Percentiles rank a stretch among this genome's conserved stretches.
These are phyloP conservation scores for Closterium sp. DNA, from an alignment of 139 green algal species.

Conservation along the genomic window DNA sequence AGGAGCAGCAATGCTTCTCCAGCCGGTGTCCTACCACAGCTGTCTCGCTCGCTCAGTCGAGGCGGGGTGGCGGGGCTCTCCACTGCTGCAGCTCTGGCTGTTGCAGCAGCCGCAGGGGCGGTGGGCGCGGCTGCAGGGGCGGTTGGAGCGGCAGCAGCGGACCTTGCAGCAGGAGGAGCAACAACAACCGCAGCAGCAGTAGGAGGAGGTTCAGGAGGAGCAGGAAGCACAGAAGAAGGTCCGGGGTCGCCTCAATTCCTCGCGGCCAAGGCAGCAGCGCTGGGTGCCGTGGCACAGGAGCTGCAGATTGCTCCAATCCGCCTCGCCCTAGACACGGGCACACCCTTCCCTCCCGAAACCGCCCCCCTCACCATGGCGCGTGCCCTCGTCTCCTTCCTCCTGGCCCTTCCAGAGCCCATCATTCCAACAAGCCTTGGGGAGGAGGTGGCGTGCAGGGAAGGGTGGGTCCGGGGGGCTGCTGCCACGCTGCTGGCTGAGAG, in stretches of 20 bases:
- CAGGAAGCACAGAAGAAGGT: background rate
- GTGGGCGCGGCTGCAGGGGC: background rate
- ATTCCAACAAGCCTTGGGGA: background rate
- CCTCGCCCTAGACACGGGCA: conserved; percentile 13
- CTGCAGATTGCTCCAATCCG: background rate
- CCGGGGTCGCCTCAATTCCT: background rate
- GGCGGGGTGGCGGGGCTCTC: background rate
- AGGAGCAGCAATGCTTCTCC: background rate
- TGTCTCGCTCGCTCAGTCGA: background rate
- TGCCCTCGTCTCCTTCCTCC: background rate
- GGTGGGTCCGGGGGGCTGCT: background rate
- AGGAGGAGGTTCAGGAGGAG: background rate
- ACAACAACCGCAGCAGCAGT: background rate
- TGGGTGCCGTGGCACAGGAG: background rate
- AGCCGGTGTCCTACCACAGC: background rate
- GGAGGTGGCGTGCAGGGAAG: conserved; percentile 4
- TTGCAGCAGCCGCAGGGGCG: background rate
- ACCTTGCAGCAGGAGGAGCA: background rate
- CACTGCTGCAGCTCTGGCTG: background rate
- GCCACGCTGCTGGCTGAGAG: background rate
- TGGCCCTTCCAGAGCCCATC: background rate
- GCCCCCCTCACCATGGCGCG: background rate
- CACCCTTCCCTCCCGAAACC: conserved; percentile 1
- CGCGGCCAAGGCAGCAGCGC: background rate
- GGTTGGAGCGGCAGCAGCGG: background rate